Evolutionary conservation across 2,329 filamentous ascomycete species (phyloP).

Genomic region (Fusarium staphyleae): DNA sequence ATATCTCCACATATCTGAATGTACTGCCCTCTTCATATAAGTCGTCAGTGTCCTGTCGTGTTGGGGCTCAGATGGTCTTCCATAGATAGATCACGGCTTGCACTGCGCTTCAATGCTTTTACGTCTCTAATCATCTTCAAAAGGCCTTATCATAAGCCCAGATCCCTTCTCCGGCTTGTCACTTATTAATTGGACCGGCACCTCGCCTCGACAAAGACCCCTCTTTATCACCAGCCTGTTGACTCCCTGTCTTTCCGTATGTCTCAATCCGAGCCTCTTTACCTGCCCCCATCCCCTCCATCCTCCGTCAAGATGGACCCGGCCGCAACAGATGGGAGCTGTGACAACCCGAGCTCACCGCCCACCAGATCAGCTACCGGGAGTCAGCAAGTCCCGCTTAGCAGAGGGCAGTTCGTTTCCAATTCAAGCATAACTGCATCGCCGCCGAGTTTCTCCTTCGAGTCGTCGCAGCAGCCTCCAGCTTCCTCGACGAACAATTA

Average conservation of each 20-base stretch:
- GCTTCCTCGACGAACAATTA: slow-evolving; percentile 37
- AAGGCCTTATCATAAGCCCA: slow-evolving; percentile 36
- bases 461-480: slow-evolving; percentile 30
- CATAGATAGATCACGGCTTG: slow-evolving; percentile 42
- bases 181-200: slow-evolving; percentile 28
- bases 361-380: slow-evolving; percentile 37
- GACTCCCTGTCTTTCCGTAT: slow-evolving; percentile 39
- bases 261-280: slow-evolving; percentile 42
- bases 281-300: slow-evolving; percentile 41
- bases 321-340: slow-evolving; percentile 38
- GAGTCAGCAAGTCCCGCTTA: slow-evolving; percentile 30
- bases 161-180: slow-evolving; percentile 19
- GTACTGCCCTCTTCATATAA: slow-evolving; percentile 45
- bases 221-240: slow-evolving; percentile 28
- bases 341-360: slow-evolving; percentile 41
- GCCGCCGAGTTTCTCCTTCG: slow-evolving; percentile 33
- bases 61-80: slow-evolving; percentile 42
- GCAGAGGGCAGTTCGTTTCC: slow-evolving; percentile 29
- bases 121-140: slow-evolving; percentile 33
- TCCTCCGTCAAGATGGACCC: slow-evolving; percentile 43
- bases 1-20: slow-evolving; percentile 25
- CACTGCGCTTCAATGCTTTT: slow-evolving; percentile 35
- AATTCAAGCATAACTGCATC: slow-evolving; percentile 36
- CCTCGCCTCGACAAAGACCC: slow-evolving; percentile 31
- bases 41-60: slow-evolving; percentile 40